Evolutionary conservation across 1,139 yeast species (phyloP).

Genomic region (Taphrina pruni): DNA sequence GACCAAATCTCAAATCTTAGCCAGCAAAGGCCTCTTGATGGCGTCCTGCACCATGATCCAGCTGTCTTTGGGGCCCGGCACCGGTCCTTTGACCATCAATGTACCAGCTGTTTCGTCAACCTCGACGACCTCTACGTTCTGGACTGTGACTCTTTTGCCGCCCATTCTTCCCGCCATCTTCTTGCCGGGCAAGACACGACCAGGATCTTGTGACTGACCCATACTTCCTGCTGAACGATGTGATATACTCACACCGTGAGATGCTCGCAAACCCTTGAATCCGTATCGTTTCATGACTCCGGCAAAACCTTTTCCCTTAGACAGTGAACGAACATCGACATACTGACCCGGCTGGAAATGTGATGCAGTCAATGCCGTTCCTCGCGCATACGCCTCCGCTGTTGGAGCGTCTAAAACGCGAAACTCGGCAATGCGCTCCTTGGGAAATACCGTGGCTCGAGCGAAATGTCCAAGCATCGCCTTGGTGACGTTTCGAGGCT

Average conservation of each 20-base stretch:
- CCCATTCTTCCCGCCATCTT: conserved; percentile 99
- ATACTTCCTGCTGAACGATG: conserved; percentile 98
- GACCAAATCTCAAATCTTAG: neutral
- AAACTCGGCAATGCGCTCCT: conserved; percentile 74
- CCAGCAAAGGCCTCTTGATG: conserved; percentile 53
- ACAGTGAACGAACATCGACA: conserved; percentile 76
- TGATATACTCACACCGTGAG: conserved; percentile 94
- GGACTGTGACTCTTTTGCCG: conserved; percentile 70
- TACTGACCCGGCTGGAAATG: conserved; percentile 82
- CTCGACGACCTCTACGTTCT: conserved; percentile 76
- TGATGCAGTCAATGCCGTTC: conserved; percentile 79
- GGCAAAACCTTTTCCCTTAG: conserved; percentile 96
- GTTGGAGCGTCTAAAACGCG: conserved; percentile 50
- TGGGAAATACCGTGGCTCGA: conserved; percentile 83
- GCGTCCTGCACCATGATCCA: conserved; percentile 82
- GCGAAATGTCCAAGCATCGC: conserved; percentile 79
- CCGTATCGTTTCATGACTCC: conserved; percentile 98
- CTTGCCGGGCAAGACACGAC: conserved; percentile 94
- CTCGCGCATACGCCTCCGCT: conserved; percentile 61
- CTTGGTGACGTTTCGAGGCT: conserved; percentile 66
- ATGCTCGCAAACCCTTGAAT: conserved; percentile 86
- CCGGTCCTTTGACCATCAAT: conserved; percentile 82
- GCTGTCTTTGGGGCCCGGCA: conserved; percentile 86
- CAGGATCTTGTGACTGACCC: conserved; percentile 95
- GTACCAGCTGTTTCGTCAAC: conserved; percentile 82